A percentile compares a stretch with the other conserved stretches of the same genome.
phyloP scores from a whole-genome alignment of 2,329 filamentous ascomycete species.

The Fusarium robinianum region DNA sequence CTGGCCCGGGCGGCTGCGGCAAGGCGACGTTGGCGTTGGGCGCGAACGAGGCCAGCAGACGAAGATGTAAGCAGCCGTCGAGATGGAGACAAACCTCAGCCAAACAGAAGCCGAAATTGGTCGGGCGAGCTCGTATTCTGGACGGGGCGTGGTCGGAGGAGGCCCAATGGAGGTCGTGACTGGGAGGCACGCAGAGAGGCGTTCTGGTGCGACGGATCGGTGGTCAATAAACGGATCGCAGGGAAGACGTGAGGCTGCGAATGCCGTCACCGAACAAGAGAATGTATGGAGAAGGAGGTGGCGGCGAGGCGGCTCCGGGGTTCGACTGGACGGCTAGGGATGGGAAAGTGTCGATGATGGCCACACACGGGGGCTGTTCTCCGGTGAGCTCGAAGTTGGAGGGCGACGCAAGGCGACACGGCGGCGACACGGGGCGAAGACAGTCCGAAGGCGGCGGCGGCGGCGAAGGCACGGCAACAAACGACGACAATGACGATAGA shows the following conservation, averaged over 20 bases:
- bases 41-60: slow-evolving; percentile 27
- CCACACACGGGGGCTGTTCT: slow-evolving; percentile 13
- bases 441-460: slow-evolving; percentile 11
- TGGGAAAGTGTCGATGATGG: slow-evolving; percentile 22
- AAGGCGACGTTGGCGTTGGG: slow-evolving; percentile 30
- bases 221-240: slow-evolving; percentile 30
- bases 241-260: slow-evolving; percentile 26
- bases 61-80: slow-evolving; percentile 34
- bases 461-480: slow-evolving; percentile 6
- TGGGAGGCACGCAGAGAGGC: slow-evolving; percentile 34
- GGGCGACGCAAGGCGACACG: slow-evolving; percentile 20
- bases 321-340: no score
- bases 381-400: slow-evolving; percentile 10
- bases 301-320: slow-evolving; percentile 22
- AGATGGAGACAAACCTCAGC: slow-evolving; percentile 32
- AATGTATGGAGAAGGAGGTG: slow-evolving; percentile 11
- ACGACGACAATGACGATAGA: slow-evolving; percentile 12
- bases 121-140: slow-evolving; percentile 42
- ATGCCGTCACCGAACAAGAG: slow-evolving; percentile 25
- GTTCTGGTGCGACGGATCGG: slow-evolving; percentile 30
- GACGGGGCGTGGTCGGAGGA: slow-evolving; percentile 22
- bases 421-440: slow-evolving; percentile 15
- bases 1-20: slow-evolving; percentile 23
- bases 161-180: slow-evolving; percentile 34
- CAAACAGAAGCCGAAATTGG: slow-evolving; percentile 31